Conservation (phyloP, 805 yeast genomes). For the Candida rishiriensis region DNA sequence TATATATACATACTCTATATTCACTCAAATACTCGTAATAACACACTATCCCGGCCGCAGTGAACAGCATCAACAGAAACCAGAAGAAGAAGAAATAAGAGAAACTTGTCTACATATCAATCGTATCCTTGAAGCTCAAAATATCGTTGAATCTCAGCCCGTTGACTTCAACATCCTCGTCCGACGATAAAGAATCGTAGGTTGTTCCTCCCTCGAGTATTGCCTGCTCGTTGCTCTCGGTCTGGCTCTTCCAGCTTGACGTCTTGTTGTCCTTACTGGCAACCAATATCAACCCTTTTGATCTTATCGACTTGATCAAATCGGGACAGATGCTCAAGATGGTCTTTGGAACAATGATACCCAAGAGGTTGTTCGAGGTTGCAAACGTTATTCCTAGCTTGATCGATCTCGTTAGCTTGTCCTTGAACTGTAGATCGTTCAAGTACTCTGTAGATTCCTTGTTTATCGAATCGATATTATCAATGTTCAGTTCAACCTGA, state of each 20-base stretch:
- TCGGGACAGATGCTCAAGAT: slow-evolving; percentile 71
- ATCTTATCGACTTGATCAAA: slow-evolving; percentile 66
- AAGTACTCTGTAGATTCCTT: slow-evolving; percentile 31
- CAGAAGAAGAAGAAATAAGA: too few species aligned
- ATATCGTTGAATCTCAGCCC: slow-evolving; percentile 63
- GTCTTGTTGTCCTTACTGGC: slow-evolving; percentile 30
- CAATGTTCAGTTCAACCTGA: slow-evolving; percentile 25
- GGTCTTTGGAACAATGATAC: slow-evolving; percentile 72
- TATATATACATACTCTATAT: too few species aligned
- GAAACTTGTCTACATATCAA: slow-evolving; percentile 34
- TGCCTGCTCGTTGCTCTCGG: slow-evolving; percentile 15
- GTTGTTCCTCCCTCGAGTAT: slow-evolving; percentile 29
- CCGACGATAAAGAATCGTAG: slow-evolving; percentile 11
- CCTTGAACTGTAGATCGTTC: slow-evolving; percentile 32
- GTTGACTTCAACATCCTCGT: slow-evolving; percentile 43
- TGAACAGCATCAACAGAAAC: too few species aligned
- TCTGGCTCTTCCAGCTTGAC: slow-evolving; percentile 3
- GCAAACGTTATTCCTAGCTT: slow-evolving; percentile 83
- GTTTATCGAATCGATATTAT: slow-evolving; percentile 32
- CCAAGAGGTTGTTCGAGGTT: slow-evolving; percentile 75
- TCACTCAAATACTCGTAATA: too few species aligned
- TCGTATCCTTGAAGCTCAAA: slow-evolving; percentile 61
- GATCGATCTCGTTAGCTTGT: slow-evolving; percentile 57
- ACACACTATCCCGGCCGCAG: too few species aligned
- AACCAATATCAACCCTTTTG: slow-evolving; percentile 80